phyloP scores from a whole-genome alignment of 2,329 filamentous ascomycete genomes.

The Phoma herbarum region DNA sequence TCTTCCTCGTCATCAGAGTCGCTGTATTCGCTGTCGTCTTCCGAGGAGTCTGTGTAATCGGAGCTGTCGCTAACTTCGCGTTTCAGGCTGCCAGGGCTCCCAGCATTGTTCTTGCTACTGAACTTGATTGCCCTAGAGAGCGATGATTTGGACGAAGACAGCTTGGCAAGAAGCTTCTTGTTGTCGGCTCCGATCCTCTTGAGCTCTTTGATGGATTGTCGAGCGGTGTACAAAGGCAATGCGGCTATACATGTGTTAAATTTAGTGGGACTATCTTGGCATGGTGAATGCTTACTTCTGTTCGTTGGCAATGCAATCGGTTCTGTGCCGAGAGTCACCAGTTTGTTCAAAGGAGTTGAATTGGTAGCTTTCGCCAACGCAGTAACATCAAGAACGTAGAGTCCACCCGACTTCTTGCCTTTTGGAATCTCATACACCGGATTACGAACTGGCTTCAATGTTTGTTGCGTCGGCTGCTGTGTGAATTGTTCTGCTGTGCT shows the following conservation, averaged over 20 bases:
- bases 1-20: constrained; percentile 64
- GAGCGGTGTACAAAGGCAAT: constrained; percentile 53
- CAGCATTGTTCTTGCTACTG: constrained; percentile 26
- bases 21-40: constrained; percentile 62
- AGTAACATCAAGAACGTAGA: constrained; percentile 54
- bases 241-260: constrained; percentile 46
- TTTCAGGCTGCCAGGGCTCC: constrained; percentile 28
- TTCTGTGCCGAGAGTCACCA: constrained; percentile 55
- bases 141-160: constrained; percentile 36
- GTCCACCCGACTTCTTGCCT: constrained; percentile 50
- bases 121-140: constrained; percentile 30
- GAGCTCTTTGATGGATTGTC: constrained; percentile 58
- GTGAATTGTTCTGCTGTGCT: constrained; percentile 39
- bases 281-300: constrained; percentile 50
- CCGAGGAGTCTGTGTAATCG: constrained; percentile 57
- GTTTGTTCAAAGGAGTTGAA: constrained; percentile 55
- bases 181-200: constrained; percentile 55
- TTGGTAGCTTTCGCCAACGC: constrained; percentile 55
- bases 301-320: constrained; percentile 55
- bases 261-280: constrained; percentile 1
- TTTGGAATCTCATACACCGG: constrained; percentile 47
- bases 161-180: constrained; percentile 49
- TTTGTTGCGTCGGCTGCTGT: constrained; percentile 28
- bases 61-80: constrained; percentile 55
- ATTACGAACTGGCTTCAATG: constrained; percentile 37